These are phyloP conservation scores for Lagenaria siceraria DNA, from an alignment of 306 rosid genomes.

Conservation along the genomic window DNA sequence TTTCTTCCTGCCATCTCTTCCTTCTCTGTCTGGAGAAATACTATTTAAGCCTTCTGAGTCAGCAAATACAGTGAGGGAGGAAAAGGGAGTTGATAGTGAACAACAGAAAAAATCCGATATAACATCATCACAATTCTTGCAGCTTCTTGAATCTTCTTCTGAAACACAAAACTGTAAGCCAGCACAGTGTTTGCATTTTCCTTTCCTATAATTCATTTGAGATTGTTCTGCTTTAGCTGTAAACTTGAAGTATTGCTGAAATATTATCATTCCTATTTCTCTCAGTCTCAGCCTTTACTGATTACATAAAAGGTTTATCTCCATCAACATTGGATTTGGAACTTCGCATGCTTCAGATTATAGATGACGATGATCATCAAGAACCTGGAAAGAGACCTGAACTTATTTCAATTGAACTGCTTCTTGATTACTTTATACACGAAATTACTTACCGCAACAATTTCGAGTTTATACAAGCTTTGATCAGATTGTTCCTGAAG, in stretches of 20 bases:
- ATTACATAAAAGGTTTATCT: constrained; percentile 60
- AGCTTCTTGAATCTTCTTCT: constrained; percentile 48
- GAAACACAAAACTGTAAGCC: constrained; percentile 47
- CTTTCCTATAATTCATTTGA: not conserved
- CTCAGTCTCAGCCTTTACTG: constrained; percentile 67
- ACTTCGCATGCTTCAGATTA: constrained; percentile 73
- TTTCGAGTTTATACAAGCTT: constrained; percentile 90
- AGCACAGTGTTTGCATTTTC: constrained; percentile 3
- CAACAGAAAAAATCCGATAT: constrained; percentile 22
- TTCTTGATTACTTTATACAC: constrained; percentile 63
- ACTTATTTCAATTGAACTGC: constrained; percentile 44
- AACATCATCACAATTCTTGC: constrained; percentile 38
- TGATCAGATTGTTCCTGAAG: constrained; percentile 73
- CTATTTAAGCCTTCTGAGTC: constrained; percentile 50
- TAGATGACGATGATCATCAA: constrained; percentile 48
- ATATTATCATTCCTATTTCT: not conserved
- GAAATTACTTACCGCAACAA: constrained; percentile 69
- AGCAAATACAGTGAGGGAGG: constrained; percentile 24
- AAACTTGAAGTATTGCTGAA: not conserved
- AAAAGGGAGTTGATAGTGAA: constrained; percentile 18
- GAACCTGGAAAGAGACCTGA: constrained; percentile 55
- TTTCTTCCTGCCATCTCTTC: constrained; percentile 83
- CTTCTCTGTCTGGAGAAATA: constrained; percentile 80
- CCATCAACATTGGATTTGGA: constrained; percentile 85
- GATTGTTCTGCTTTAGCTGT: not conserved